Conservation (phyloP, 75 land plant genomes). For the Pinus albicaulis region DNA sequence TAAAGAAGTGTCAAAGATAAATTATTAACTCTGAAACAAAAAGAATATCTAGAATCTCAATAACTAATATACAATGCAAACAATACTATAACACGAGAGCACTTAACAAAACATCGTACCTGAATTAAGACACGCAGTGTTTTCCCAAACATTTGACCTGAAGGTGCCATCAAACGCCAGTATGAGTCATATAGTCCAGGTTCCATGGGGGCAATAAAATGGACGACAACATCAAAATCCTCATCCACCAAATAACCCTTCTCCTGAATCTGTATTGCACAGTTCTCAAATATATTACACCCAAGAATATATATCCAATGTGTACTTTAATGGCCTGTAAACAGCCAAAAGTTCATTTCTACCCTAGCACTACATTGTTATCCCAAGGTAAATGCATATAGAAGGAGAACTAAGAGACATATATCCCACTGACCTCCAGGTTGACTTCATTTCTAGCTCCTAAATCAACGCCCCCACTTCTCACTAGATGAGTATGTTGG, state of each 20-base stretch:
- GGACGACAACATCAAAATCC: constrained; percentile 81
- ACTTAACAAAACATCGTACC: constrained; percentile 21
- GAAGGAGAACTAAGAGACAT: neutral
- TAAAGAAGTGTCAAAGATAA: too few relatives aligned
- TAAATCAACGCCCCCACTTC: constrained; percentile 71
- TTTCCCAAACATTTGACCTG: constrained; percentile 83
- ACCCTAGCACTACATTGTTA: too few relatives aligned
- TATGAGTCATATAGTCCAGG: constrained; percentile 82
- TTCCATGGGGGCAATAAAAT: constrained; percentile 65
- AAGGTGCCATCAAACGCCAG: constrained; percentile 77
- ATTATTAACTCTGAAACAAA: too few relatives aligned
- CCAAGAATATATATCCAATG: neutral
- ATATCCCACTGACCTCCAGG: constrained; percentile 44
- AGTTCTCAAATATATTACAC: neutral
- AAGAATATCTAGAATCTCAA: too few relatives aligned
- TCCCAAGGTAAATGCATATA: neutral
- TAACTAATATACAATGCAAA: too few relatives aligned
- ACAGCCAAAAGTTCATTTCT: too few relatives aligned
- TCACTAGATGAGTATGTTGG: constrained; percentile 53
- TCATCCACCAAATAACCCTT: constrained; percentile 41
- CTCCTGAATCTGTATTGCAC: constrained; percentile 46
- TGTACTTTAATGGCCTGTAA: too few relatives aligned
- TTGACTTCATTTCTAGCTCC: constrained; percentile 34
- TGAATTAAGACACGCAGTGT: constrained; percentile 87
- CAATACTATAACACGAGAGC: too few relatives aligned